Evolutionary conservation across 1,139 yeast genomes (phyloP), one percentile per base, ranked within the genome.

Genomic region (Taiozyma sp.): DNA sequence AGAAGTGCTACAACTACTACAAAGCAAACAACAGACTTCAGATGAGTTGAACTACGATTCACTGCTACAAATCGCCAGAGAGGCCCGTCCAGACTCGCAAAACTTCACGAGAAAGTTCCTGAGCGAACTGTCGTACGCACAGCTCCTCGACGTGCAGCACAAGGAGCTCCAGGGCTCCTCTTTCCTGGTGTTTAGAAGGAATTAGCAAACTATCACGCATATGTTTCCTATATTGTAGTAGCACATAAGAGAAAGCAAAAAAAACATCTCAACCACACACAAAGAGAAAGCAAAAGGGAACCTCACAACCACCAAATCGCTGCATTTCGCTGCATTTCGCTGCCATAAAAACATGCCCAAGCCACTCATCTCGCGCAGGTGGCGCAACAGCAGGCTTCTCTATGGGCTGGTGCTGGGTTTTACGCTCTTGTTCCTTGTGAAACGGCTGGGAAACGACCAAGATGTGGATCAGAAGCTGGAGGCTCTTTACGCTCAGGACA

Each of bases 21-120:
- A 36, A 36, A 36, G 7, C 19, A 19, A 16, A n/a, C 10, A 16
- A 8, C 8, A 9, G 19, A 19, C 19, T 19, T 16, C 23, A 36
- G 8, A n/a, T 8, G 43, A 44, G 9, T 32, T 47, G 7, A 49
- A 44, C 23, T 49, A 50, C 16, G 50, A 50, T 24, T 14, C 43
- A 1, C 23, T 45, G 9, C 30, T 51, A 34, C 16, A 24, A 14
- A 43, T 27, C 8, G 52, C 52, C 22, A 44, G 24, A 19, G 49
- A 49, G 19, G 19, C 19, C 4, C 49, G 41, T 8, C 7, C 32
- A 2, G 36, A 27, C 3, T 16, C 23, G 12, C 27, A 42, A 8
- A 30, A 16, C 2, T 9, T 39, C 5, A 44, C 52, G 1, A 49
- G 36, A 29, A 16, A 34, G 12, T 23, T 49, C 2, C 24, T 49